Conservation (phyloP, 2,329 filamentous ascomycete genomes). For the Dactylellina parvicollis region DNA sequence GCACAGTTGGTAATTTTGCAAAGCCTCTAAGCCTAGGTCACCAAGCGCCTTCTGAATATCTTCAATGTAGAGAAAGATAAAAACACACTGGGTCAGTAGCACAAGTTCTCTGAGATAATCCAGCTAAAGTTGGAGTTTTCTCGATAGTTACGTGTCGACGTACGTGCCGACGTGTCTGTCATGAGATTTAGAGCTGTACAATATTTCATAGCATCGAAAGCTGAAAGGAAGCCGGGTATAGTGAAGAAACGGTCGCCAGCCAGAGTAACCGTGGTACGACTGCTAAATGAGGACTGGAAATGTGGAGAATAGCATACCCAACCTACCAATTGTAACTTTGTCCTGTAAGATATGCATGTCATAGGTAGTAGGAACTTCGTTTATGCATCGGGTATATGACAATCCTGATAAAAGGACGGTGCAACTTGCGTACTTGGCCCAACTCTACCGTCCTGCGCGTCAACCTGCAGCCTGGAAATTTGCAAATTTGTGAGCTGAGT, state of each 20-base stretch:
- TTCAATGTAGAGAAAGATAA: slow-evolving; percentile 65
- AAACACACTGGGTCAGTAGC: slow-evolving; percentile 63
- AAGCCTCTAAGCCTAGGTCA: too few relatives aligned
- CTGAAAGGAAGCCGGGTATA: slow-evolving; percentile 28
- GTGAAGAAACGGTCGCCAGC: slow-evolving; percentile 41
- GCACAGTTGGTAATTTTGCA: too few relatives aligned
- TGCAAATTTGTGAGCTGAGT: slow-evolving; percentile 8
- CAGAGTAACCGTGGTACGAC: slow-evolving; percentile 6
- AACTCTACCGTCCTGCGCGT: neutral
- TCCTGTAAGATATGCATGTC: neutral
- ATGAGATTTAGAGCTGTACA: slow-evolving; percentile 40
- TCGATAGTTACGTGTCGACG: too few relatives aligned
- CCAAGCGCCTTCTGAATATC: slow-evolving; percentile 65
- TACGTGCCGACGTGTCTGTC: slow-evolving; percentile 23
- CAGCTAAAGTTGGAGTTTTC: slow-evolving; percentile 59
- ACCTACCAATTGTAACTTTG: neutral
- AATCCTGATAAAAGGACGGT: slow-evolving; percentile 24
- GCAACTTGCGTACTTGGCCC: neutral
- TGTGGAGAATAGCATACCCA: neutral
- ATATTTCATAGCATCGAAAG: slow-evolving; percentile 26
- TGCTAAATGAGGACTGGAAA: slow-evolving; percentile 1
- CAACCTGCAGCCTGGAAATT: slow-evolving; percentile 13
- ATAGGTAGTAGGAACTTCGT: neutral
- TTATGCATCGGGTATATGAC: slow-evolving; percentile 21
- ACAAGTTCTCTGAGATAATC: slow-evolving; percentile 62